A percentile compares a stretch with the other conserved stretches of the same genome.
Conservation (phyloP, 805 yeast genomes). For the Teunomyces pallodes region DNA sequence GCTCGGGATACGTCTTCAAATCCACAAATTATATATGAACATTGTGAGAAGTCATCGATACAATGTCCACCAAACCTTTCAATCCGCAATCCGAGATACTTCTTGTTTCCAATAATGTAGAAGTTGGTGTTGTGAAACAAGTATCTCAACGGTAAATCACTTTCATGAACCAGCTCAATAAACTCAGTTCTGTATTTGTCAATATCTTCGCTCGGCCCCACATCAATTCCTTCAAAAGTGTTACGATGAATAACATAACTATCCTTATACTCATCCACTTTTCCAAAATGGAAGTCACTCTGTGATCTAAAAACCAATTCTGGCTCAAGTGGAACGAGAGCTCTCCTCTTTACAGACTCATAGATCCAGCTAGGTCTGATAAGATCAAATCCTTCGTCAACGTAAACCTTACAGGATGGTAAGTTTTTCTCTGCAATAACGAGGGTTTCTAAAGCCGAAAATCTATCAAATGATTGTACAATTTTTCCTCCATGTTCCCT, state of each 20-base stretch:
- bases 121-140: conserved; percentile 37
- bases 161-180: conserved; percentile 10
- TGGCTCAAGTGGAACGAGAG: conserved; percentile 57
- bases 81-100: conserved; percentile 23
- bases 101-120: conserved; percentile 21
- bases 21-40: conserved; percentile 39
- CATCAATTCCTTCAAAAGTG: conserved; percentile 6
- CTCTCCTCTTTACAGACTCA: conserved; percentile 51
- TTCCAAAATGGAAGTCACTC: conserved; percentile 14
- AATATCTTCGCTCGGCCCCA: conserved; percentile 10
- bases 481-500: conserved; percentile 52
- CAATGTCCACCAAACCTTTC: conserved; percentile 46
- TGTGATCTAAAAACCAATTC: conserved; percentile 49
- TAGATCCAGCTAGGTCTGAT: conserved; percentile 69
- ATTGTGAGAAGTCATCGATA: conserved; percentile 16
- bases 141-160: conserved; percentile 20
- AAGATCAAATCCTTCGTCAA: conserved; percentile 52
- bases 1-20: conserved; percentile 6
- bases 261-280: conserved; percentile 63
- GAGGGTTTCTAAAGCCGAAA: conserved; percentile 11
- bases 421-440: conserved; percentile 25
- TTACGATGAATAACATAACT: conserved; percentile 44
- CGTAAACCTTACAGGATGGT: conserved; percentile 26
- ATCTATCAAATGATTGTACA: conserved; percentile 14
- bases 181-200: conserved; percentile 6